Percentiles rank a stretch among this genome's conserved stretches.
Evolutionary conservation across 768 basidiomycete species (phyloP).

Genomic region (Rhizopogon vesiculosus): DNA sequence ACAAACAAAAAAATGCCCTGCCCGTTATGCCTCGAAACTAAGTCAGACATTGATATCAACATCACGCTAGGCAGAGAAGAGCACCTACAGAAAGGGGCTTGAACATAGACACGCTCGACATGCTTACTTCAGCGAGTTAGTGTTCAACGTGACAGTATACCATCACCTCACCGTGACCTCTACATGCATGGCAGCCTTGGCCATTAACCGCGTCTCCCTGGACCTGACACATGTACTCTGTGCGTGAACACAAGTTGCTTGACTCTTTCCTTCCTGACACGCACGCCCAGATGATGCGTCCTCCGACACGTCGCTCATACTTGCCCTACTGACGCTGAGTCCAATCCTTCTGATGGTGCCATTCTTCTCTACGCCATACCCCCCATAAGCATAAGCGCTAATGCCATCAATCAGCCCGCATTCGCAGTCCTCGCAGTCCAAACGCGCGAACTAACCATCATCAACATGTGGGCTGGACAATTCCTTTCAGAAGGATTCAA

Average conservation of each 20-base stretch:
- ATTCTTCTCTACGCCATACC: neutral
- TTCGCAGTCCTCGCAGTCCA: constrained; percentile 73
- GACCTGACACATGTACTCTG: constrained; percentile 69
- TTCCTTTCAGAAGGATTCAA: constrained; percentile 68
- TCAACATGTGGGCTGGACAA: constrained; percentile 84
- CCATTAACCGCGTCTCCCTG: constrained; percentile 36
- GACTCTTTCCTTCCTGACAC: neutral
- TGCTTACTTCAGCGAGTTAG: too few relatives aligned
- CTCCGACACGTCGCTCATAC: constrained; percentile 48
- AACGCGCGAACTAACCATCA: constrained; percentile 74
- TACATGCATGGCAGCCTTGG: constrained; percentile 2
- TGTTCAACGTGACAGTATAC: too few relatives aligned
- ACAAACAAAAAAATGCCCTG: too few relatives aligned
- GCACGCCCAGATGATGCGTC: constrained; percentile 50
- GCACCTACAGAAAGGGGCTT: too few relatives aligned
- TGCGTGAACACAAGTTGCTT: constrained; percentile 23
- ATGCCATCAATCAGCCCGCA: constrained; percentile 48
- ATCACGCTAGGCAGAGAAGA: too few relatives aligned
- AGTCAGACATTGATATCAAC: too few relatives aligned
- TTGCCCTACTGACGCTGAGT: constrained; percentile 63
- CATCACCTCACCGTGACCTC: too few relatives aligned
- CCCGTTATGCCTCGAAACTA: too few relatives aligned
- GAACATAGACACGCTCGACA: too few relatives aligned
- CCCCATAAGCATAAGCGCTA: neutral
- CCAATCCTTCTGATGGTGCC: constrained; percentile 71